These are phyloP conservation scores for Bidens hawaiensis DNA, from an alignment of 140 eudicot species.

Conservation along the genomic window DNA sequence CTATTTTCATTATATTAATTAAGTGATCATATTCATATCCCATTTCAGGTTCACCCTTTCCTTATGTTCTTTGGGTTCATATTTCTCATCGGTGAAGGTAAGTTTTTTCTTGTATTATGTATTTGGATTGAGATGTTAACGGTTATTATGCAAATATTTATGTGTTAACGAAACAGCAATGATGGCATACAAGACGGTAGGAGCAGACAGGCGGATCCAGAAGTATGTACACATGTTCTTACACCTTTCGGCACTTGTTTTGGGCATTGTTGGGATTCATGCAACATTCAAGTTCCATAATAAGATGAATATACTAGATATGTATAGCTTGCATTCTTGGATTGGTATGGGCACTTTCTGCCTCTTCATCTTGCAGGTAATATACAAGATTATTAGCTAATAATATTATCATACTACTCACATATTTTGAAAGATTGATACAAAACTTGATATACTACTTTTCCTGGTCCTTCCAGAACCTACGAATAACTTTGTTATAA, in stretches of 20 bases:
- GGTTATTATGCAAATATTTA: neutral
- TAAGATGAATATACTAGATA: constrained; percentile 29
- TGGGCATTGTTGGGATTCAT: constrained; percentile 83
- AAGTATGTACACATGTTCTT: constrained; percentile 55
- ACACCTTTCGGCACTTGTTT: constrained; percentile 52
- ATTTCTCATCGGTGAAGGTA: constrained; percentile 84
- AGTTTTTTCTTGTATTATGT: constrained; percentile 2
- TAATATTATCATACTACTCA: neutral
- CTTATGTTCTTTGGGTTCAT: constrained; percentile 91
- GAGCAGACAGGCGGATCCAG: constrained; percentile 39
- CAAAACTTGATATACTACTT: no score
- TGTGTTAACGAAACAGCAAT: constrained; percentile 45
- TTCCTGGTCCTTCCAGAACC: no score
- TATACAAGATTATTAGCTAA: neutral
- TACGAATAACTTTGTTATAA: no score
- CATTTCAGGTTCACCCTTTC: constrained; percentile 76
- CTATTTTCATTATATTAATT: neutral
- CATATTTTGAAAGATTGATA: neutral
- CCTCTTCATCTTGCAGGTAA: constrained; percentile 80
- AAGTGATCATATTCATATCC: neutral
- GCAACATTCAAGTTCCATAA: constrained; percentile 83
- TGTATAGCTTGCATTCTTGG: constrained; percentile 95
- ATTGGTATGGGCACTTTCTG: constrained; percentile 84
- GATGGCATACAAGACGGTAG: constrained; percentile 87
- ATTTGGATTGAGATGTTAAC: constrained; percentile 1